These are phyloP conservation scores for Diaporthe ampelina DNA, from an alignment of 2,329 filamentous ascomycete genomes.

Conservation along the genomic window DNA sequence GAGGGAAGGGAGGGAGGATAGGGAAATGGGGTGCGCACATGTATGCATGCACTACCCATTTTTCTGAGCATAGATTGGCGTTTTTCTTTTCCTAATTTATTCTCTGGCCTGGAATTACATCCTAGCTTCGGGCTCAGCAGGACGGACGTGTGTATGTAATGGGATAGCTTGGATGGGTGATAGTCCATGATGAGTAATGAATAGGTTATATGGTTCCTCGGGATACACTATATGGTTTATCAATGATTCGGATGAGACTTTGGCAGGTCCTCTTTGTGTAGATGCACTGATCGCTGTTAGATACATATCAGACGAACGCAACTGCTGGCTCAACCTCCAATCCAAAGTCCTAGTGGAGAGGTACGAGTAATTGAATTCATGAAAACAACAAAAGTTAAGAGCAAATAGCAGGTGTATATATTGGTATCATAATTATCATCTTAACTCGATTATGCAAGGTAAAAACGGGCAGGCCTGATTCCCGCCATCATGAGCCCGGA, in stretches of 20 bases:
- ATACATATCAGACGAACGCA: too few species aligned
- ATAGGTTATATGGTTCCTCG: not conserved
- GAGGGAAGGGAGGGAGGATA: too few species aligned
- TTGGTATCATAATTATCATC: conserved; percentile 1
- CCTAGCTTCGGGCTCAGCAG: too few species aligned
- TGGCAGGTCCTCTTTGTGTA: not conserved
- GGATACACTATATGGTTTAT: not conserved
- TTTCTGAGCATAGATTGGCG: not conserved
- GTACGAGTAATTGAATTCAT: too few species aligned
- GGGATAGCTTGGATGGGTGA: not conserved
- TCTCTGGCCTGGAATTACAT: not conserved
- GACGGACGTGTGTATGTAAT: not conserved
- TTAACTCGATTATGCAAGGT: not conserved
- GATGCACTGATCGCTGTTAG: not conserved
- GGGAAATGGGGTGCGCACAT: too few species aligned
- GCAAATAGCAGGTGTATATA: not conserved
- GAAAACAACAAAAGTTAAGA: too few species aligned
- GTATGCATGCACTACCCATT: too few species aligned
- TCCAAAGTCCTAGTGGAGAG: too few species aligned
- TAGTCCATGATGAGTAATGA: conserved; percentile 25
- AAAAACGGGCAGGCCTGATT: not conserved
- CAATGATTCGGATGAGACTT: not conserved
- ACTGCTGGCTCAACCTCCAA: too few species aligned
- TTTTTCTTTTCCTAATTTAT: not conserved
- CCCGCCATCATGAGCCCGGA: not conserved